These are phyloP conservation scores for Rhizophora mangle DNA, from an alignment of 345 rosid species.

Conservation along the genomic window DNA sequence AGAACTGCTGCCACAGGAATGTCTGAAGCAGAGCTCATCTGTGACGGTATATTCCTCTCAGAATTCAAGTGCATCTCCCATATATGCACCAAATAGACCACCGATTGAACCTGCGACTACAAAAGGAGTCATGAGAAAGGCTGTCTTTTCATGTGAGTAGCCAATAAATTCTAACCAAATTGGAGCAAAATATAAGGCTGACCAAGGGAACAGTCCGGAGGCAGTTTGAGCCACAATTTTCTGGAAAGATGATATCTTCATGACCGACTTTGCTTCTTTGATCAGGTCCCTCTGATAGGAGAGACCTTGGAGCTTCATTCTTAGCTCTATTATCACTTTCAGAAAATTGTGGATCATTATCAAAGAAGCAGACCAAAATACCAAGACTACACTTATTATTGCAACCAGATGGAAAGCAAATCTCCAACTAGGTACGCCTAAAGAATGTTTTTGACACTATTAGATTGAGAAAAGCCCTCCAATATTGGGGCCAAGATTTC, in stretches of 20 bases:
- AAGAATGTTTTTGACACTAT: conserved; percentile 59
- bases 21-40: conserved; percentile 56
- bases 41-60: conserved; percentile 55
- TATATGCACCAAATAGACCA: conserved; percentile 49
- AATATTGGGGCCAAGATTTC: conserved; percentile 55
- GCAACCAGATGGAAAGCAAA: conserved; percentile 64
- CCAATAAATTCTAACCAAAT: conserved; percentile 73
- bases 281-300: conserved; percentile 40
- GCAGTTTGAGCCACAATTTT: conserved; percentile 69
- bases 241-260: conserved; percentile 60
- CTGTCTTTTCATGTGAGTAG: conserved; percentile 54
- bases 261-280: conserved; percentile 46
- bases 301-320: conserved; percentile 25
- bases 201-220: conserved; percentile 61
- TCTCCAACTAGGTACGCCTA: conserved; percentile 79
- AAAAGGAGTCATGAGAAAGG: conserved; percentile 43
- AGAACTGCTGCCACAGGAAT: conserved; percentile 62
- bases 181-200: conserved; percentile 56
- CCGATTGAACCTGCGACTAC: conserved; percentile 40
- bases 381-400: conserved; percentile 60
- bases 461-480: conserved; percentile 53
- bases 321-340: conserved; percentile 18
- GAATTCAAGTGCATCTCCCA: conserved; percentile 60
- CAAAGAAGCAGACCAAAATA: conserved; percentile 50
- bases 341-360: conserved; percentile 55